phyloP scores from a whole-genome alignment of 192 early-diverging fungal species.

The Linnemannia hyalina region DNA sequence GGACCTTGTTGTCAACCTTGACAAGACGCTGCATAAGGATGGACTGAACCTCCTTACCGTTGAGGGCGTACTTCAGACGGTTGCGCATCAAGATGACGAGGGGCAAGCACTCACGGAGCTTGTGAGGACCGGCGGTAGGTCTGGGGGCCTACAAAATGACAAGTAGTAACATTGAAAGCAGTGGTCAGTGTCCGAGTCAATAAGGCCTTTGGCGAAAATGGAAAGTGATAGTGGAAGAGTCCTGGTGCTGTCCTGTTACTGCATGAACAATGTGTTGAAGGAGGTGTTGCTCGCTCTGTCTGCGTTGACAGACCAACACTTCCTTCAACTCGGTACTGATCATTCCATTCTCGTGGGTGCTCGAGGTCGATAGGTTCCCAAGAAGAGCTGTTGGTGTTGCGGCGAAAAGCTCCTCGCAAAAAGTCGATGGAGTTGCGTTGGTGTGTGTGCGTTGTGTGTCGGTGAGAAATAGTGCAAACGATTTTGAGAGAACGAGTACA shows the following conservation, averaged over 20 bases:
- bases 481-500: neutral
- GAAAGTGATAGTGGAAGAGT: neutral
- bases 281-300: too few species aligned
- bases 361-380: neutral
- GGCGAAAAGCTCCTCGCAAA: neutral
- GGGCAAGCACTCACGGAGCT: slow-evolving; percentile 99
- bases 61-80: slow-evolving; percentile 99
- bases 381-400: neutral
- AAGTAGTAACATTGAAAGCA: neutral
- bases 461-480: neutral
- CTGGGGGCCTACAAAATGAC: slow-evolving; percentile 79
- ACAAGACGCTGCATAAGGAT: slow-evolving; percentile 99
- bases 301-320: too few species aligned
- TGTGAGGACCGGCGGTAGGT: slow-evolving; percentile 98
- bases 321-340: too few species aligned
- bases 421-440: neutral
- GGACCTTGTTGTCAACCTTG: slow-evolving; percentile 96
- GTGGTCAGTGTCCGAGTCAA: neutral
- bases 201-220: neutral
- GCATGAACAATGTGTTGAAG: neutral
- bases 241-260: neutral
- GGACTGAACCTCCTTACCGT: slow-evolving; percentile 93
- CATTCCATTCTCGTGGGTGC: neutral
- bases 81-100: slow-evolving; percentile 99
- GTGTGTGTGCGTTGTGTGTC: neutral